These are phyloP conservation scores for Schizophyllum commune DNA, from an alignment of 1,284 basidiomycete species.

Conservation along the genomic window DNA sequence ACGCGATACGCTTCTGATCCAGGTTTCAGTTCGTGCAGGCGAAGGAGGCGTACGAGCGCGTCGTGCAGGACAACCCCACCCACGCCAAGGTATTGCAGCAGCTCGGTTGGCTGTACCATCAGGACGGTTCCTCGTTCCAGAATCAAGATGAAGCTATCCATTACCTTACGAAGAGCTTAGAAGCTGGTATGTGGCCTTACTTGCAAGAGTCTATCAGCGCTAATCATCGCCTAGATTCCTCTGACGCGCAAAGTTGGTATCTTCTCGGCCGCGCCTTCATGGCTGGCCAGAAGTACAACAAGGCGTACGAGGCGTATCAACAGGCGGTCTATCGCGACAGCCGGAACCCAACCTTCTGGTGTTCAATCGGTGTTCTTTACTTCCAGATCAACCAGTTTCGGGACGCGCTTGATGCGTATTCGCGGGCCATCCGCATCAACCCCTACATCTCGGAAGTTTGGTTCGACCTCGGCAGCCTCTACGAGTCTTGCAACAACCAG, in stretches of 20 bases:
- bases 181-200: constrained; percentile 60
- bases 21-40: constrained; percentile 72
- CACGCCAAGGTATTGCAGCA: constrained; percentile 98
- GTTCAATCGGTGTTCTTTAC: constrained; percentile 97
- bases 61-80: constrained; percentile 86
- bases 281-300: constrained; percentile 99
- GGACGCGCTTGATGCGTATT: constrained; percentile 97
- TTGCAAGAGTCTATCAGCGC: constrained; percentile 6
- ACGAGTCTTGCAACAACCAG: constrained; percentile 99
- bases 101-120: constrained; percentile 96
- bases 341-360: constrained; percentile 99
- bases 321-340: constrained; percentile 98
- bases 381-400: constrained; percentile 99
- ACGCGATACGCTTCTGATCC: not conserved
- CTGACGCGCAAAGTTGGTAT: constrained; percentile 98
- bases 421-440: constrained; percentile 96
- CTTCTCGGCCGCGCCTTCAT: constrained; percentile 96
- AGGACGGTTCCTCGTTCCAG: constrained; percentile 89
- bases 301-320: constrained; percentile 99
- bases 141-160: constrained; percentile 93
- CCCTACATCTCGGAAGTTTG: constrained; percentile 99
- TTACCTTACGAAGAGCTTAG: constrained; percentile 90
- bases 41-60: constrained; percentile 96
- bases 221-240: constrained; percentile 54
- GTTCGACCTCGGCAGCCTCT: constrained; percentile 96